Conservation (phyloP, 345 rosid species). For the Pistacia atlantica region DNA sequence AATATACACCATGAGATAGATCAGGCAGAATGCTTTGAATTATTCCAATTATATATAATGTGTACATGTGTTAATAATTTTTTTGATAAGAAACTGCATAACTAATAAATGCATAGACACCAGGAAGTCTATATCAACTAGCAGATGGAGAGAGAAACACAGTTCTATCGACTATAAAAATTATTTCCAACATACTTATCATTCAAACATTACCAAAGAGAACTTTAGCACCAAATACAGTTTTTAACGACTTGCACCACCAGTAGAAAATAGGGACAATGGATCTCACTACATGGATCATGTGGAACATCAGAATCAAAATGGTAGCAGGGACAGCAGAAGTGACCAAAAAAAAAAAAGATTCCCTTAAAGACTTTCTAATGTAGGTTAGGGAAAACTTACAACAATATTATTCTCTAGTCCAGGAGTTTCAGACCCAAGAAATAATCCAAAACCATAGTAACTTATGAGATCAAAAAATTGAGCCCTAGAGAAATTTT, state of each 20-base stretch:
- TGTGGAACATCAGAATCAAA: not conserved
- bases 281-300: not conserved
- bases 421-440: not conserved
- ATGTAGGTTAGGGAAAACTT: not conserved
- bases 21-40: too few relatives aligned
- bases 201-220: not conserved
- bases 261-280: not conserved
- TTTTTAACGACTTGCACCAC: not conserved
- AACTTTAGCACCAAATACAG: not conserved
- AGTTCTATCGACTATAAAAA: not conserved
- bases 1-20: not conserved
- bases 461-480: not conserved
- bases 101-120: not conserved
- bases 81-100: not conserved
- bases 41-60: not conserved
- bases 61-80: not conserved
- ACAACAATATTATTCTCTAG: not conserved
- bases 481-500: not conserved
- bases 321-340: not conserved
- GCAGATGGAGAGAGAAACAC: too few relatives aligned
- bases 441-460: not conserved
- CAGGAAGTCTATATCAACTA: not conserved
- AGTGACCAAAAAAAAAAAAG: not conserved
- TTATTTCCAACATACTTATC: not conserved
- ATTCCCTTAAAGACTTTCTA: not conserved